phyloP scores from a whole-genome alignment of 2,329 filamentous ascomycete species.

The Aspergillus uvarum region DNA sequence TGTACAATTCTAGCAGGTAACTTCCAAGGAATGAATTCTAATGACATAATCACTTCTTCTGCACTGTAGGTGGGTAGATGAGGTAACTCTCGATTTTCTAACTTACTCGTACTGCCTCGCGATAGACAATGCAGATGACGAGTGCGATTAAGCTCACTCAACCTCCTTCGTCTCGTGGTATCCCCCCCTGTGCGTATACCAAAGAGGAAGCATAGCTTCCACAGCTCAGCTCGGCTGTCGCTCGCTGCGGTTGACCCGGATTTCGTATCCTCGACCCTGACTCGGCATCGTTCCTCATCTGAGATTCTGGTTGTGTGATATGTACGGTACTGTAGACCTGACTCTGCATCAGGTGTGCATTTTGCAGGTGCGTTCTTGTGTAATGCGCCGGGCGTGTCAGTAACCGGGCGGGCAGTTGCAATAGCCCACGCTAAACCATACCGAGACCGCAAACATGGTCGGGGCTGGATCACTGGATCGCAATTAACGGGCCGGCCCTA shows the following conservation, averaged over 20 bases:
- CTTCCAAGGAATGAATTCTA: neutral
- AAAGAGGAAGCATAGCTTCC: neutral
- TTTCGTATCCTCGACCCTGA: neutral
- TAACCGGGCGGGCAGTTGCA: neutral
- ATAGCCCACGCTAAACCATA: constrained; percentile 7
- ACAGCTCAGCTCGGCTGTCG: too few species aligned
- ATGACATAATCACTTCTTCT: neutral
- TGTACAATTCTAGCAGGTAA: too few species aligned
- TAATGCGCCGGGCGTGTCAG: neutral
- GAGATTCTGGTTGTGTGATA: neutral
- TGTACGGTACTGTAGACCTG: constrained; percentile 17
- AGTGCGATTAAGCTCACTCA: too few species aligned
- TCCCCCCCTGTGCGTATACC: constrained; percentile 1
- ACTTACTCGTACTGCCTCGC: too few species aligned
- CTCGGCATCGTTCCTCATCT: neutral
- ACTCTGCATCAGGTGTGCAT: constrained; percentile 17
- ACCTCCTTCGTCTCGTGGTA: neutral
- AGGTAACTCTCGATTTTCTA: too few species aligned
- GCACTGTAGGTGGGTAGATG: too few species aligned
- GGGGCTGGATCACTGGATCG: constrained; percentile 24
- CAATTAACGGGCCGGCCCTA: constrained; percentile 25
- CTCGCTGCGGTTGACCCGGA: neutral
- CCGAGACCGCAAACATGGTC: neutral
- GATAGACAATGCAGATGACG: too few species aligned
- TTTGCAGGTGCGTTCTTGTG: constrained; percentile 5